phyloP scores from a whole-genome alignment of 2,329 filamentous ascomycete genomes.

The Hyphodiscus sp. region DNA sequence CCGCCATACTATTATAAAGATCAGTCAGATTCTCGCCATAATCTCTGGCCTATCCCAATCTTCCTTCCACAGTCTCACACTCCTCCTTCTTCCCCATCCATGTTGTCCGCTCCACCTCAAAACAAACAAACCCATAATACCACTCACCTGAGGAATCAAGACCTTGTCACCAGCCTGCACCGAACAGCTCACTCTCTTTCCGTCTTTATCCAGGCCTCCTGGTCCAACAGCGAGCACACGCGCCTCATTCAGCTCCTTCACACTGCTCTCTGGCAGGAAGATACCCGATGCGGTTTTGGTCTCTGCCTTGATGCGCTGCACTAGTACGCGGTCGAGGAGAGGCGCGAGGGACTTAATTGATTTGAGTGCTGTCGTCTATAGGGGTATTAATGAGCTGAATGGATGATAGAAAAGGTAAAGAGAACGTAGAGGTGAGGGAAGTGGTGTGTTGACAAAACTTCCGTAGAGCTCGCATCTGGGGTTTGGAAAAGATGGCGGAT shows the following conservation, averaged over 20 bases:
- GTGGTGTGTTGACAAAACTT: not conserved
- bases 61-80: conserved; percentile 1
- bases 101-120: not conserved
- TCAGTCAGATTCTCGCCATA: conserved; percentile 21
- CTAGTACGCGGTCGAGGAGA: conserved; percentile 94
- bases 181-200: conserved; percentile 79
- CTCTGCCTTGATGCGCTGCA: conserved; percentile 97
- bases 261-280: conserved; percentile 92
- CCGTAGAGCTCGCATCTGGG: not conserved
- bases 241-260: conserved; percentile 98
- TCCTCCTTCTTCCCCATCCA: not conserved
- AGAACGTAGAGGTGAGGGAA: not conserved
- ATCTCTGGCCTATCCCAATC: not conserved
- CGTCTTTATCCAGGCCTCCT: conserved; percentile 79
- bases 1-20: conserved; percentile 69
- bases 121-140: conserved; percentile 6
- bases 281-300: conserved; percentile 94
- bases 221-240: conserved; percentile 94
- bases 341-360: conserved; percentile 93
- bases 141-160: conserved; percentile 82
- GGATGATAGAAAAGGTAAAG: conserved; percentile 6
- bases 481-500: not conserved
- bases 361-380: conserved; percentile 71
- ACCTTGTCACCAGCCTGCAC: conserved; percentile 84
- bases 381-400: not conserved